Conservation (phyloP, 2,329 filamentous ascomycete species). For the Capronia americana region DNA sequence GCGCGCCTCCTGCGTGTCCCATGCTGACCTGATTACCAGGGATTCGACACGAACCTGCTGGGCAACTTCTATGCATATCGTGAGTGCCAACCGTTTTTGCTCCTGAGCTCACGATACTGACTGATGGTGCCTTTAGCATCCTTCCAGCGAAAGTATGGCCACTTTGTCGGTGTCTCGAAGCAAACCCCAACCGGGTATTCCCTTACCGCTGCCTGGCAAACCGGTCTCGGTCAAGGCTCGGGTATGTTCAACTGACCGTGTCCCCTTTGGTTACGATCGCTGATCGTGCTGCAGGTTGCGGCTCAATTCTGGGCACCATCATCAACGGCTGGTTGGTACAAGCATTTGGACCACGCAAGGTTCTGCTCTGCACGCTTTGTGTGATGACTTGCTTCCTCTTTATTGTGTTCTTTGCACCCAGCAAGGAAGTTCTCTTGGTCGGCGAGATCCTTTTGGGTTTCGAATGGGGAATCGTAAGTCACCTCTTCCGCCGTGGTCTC, state of each 20-base stretch:
- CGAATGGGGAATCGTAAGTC: conserved; percentile 41
- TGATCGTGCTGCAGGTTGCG: conserved; percentile 55
- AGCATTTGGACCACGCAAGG: conserved; percentile 56
- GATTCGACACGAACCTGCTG: conserved; percentile 60
- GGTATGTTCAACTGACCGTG: background rate
- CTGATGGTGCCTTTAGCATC: conserved; percentile 15
- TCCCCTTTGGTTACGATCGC: background rate
- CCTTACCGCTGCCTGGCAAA: conserved; percentile 33
- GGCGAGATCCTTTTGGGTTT: conserved; percentile 58
- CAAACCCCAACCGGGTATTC: conserved; percentile 28
- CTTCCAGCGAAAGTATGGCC: conserved; percentile 30
- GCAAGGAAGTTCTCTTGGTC: conserved; percentile 54
- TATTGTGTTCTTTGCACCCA: conserved; percentile 60
- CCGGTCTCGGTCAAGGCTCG: conserved; percentile 28
- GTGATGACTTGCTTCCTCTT: conserved; percentile 56
- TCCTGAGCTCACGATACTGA: background rate
- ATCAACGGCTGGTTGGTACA: conserved; percentile 57
- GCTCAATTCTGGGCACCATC: conserved; percentile 62
- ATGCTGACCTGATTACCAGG: background rate
- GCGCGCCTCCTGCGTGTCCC: background rate
- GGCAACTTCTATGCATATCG: conserved; percentile 58
- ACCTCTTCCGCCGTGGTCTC: background rate
- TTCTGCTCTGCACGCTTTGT: conserved; percentile 55
- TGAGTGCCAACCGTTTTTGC: background rate
- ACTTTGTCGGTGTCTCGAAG: conserved; percentile 22